phyloP scores from a whole-genome alignment of 805 yeast species.

The Wickerhamiella shivajii region DNA sequence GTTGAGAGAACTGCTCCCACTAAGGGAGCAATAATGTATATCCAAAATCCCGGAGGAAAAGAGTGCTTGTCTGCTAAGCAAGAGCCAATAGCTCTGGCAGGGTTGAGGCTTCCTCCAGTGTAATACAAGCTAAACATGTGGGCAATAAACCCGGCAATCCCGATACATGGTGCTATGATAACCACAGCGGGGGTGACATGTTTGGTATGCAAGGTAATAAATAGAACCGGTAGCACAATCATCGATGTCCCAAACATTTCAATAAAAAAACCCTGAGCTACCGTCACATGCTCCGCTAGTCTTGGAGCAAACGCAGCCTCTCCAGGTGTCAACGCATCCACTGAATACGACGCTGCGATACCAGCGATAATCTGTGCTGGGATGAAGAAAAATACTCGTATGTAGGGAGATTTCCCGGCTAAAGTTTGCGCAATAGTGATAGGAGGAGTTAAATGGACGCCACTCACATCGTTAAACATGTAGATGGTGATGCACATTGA shows the following conservation, averaged over 20 bases:
- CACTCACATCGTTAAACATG: constrained; percentile 60
- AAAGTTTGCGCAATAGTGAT: constrained; percentile 60
- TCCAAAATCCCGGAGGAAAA: constrained; percentile 5
- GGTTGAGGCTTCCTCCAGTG: constrained; percentile 87
- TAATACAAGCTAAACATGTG: constrained; percentile 69
- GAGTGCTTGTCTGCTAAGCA: constrained; percentile 2
- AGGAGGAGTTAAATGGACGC: constrained; percentile 85
- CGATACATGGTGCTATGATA: constrained; percentile 74
- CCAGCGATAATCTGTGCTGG: constrained; percentile 67
- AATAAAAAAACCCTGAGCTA: constrained; percentile 59
- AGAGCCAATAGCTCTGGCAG: constrained; percentile 72
- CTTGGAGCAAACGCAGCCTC: constrained; percentile 48
- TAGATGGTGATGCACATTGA: constrained; percentile 64
- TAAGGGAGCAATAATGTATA: constrained; percentile 4
- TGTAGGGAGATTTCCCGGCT: constrained; percentile 58
- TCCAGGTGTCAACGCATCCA: constrained; percentile 13
- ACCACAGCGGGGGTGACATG: constrained; percentile 40
- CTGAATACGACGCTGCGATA: constrained; percentile 52
- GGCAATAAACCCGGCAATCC: constrained; percentile 65
- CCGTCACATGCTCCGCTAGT: constrained; percentile 58
- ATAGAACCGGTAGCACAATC: constrained; percentile 60
- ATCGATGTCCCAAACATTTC: constrained; percentile 70
- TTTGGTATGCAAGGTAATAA: constrained; percentile 71
- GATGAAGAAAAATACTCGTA: constrained; percentile 53
- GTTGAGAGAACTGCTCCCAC: constrained; percentile 2